These are phyloP conservation scores for Ophiostoma populinum DNA, from an alignment of 2,329 filamentous ascomycete genomes.

Conservation along the genomic window DNA sequence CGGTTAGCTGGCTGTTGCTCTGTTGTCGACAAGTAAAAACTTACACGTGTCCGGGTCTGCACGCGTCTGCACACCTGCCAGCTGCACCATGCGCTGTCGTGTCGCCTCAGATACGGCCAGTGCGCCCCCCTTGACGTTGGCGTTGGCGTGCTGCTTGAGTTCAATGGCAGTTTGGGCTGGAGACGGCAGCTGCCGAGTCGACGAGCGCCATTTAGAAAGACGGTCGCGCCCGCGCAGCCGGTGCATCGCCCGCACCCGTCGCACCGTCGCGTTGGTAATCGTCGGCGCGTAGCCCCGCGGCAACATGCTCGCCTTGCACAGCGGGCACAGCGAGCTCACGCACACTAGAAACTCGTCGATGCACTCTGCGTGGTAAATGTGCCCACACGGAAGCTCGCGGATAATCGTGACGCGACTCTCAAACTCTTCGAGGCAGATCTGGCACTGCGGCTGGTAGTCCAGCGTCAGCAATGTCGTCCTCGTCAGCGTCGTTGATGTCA, in stretches of 20 bases:
- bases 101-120: conserved; percentile 7
- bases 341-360: conserved; percentile 69
- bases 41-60: conserved; percentile 3
- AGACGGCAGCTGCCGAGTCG: no score
- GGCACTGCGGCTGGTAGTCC: conserved; percentile 63
- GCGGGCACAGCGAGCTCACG: conserved; percentile 72
- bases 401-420: conserved; percentile 52
- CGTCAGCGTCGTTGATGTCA: no score
- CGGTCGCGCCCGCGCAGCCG: conserved; percentile 39
- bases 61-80: conserved; percentile 14
- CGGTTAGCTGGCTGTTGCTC: no score
- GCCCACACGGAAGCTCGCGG: conserved; percentile 71
- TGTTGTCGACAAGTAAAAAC: no score
- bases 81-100: conserved; percentile 16
- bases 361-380: conserved; percentile 87
- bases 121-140: neutral
- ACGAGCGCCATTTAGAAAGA: no score
- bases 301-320: conserved; percentile 74
- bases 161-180: conserved; percentile 9
- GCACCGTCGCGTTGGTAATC: conserved; percentile 76
- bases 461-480: no score
- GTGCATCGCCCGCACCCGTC: conserved; percentile 55
- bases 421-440: conserved; percentile 81
- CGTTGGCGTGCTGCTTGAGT: conserved; percentile 7
- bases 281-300: conserved; percentile 48